A percentile compares a stretch with the other conserved stretches of the same genome.
These are phyloP conservation scores for Penstemon newberryi DNA, from an alignment of 257 asterid species.

Conservation along the genomic window DNA sequence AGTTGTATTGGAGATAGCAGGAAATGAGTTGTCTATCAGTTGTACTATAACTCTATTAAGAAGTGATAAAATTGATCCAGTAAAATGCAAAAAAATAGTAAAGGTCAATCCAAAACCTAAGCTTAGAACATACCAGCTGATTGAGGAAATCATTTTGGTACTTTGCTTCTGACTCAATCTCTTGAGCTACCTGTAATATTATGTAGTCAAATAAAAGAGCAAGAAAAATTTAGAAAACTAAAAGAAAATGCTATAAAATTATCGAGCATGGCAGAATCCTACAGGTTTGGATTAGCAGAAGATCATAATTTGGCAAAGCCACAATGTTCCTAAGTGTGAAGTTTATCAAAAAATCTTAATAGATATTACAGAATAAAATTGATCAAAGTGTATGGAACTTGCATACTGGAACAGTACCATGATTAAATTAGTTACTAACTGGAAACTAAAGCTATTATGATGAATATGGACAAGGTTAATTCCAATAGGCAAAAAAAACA, in stretches of 20 bases:
- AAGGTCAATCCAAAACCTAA: slow-evolving; percentile 12
- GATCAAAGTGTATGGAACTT: background rate
- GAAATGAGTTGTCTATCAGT: no score
- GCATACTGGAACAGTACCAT: background rate
- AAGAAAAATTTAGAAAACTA: slow-evolving; percentile 8
- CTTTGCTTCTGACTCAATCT: slow-evolving; percentile 77
- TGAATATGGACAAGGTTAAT: background rate
- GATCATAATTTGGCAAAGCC: background rate
- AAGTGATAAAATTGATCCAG: background rate
- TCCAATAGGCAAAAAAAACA: background rate
- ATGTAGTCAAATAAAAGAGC: slow-evolving; percentile 17
- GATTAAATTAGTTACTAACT: background rate
- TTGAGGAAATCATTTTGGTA: slow-evolving; percentile 84
- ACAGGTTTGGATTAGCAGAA: no score
- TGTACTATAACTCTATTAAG: background rate
- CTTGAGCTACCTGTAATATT: slow-evolving; percentile 85
- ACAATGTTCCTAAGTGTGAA: background rate
- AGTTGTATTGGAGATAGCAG: background rate
- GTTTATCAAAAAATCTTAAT: background rate
- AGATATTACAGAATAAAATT: background rate
- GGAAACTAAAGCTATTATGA: background rate
- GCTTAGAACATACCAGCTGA: slow-evolving; percentile 68
- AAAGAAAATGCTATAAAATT: background rate
- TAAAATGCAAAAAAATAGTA: slow-evolving; percentile 5
- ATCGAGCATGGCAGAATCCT: no score